Conservation (phyloP, 208 protist species). For the Acanthamoeba culbertsoni region DNA sequence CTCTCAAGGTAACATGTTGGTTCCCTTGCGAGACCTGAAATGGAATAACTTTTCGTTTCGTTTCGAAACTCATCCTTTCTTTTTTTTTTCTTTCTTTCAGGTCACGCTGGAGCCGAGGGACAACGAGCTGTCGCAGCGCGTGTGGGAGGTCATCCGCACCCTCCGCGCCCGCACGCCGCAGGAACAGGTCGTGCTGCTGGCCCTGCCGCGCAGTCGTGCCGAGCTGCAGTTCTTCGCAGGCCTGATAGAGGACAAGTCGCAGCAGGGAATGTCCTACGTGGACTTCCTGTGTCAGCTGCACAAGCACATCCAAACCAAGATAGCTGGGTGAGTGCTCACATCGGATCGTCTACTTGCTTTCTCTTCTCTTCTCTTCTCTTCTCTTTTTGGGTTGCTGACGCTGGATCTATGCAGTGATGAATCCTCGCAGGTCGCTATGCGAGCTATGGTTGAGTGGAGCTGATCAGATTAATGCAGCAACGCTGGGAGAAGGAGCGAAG, state of each 20-base stretch:
- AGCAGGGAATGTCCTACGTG: constrained; percentile 50
- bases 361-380: background rate
- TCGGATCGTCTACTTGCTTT: background rate
- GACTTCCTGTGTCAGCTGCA: constrained; percentile 59
- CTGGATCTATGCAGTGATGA: constrained; percentile 13
- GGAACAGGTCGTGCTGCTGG: background rate
- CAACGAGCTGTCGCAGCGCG: background rate
- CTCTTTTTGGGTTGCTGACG: background rate
- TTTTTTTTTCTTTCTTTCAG: background rate
- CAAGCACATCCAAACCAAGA: constrained; percentile 62
- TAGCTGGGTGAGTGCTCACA: background rate
- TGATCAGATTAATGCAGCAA: background rate
- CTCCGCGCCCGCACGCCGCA: constrained; percentile 1
- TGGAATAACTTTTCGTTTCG: no score
- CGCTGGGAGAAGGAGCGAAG: no score
- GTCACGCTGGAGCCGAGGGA: background rate
- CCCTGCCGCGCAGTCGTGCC: background rate
- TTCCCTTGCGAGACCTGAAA: no score
- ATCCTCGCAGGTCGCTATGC: constrained; percentile 18
- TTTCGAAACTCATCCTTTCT: background rate
- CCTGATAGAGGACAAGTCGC: constrained; percentile 56
- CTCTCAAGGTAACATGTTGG: background rate
- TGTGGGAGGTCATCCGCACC: constrained; percentile 47
- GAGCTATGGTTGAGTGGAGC: constrained; percentile 40
- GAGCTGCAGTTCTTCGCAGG: constrained; percentile 21